Evolutionary conservation across 306 rosid species (phyloP), one percentile per base, ranked within the genome.

Genomic region (Ziziphus jujuba): DNA sequence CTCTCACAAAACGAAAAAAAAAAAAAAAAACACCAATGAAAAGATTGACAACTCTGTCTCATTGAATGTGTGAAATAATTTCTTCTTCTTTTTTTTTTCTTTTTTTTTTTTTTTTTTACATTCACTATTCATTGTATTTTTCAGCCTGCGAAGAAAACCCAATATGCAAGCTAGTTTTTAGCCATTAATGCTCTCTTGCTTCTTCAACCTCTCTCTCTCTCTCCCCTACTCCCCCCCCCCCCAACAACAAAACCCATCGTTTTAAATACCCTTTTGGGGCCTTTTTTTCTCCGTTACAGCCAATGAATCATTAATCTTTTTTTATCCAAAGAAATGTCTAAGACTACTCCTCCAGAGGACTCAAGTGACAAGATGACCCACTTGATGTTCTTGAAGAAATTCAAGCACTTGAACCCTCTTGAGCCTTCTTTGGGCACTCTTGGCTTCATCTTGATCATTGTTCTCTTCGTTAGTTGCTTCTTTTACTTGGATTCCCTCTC

Each of bases 341-440:
- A 77, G 77, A 61, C 7, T 63, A 19, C 58, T 51, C 53, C 77
- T 71, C 55, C 84, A 16, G 51, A 78, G 34, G 62, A 57, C 56
- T 33, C 76, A 13, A 76, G 58, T 17, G 67, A 77, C 70, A 47
- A 62, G 4, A 59, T 71, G 76, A 71, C 84, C 78, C 89, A 83
- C 77, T 65, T 79, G 35, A 73, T 76, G 63, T 72, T 82, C 40
- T 23, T 83, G 69, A 87, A 73, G 82, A 91, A 85, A 79, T 64
- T 79, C 58, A 91, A 84, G 75, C 89, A 90, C 56, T 82, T 78
- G 45, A 82, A 62, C 57, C 88, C 89, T 65, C 73, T 89, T 1
- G 96, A 89, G 31, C 86, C 82, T 28, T 80, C 85, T 64, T 50
- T 89, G 3, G 77, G 75, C 13, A 65, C 84, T 17, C 48, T 79